phyloP scores from a whole-genome alignment of 768 basidiomycete species.

The Termitomyces bulborhizus region DNA sequence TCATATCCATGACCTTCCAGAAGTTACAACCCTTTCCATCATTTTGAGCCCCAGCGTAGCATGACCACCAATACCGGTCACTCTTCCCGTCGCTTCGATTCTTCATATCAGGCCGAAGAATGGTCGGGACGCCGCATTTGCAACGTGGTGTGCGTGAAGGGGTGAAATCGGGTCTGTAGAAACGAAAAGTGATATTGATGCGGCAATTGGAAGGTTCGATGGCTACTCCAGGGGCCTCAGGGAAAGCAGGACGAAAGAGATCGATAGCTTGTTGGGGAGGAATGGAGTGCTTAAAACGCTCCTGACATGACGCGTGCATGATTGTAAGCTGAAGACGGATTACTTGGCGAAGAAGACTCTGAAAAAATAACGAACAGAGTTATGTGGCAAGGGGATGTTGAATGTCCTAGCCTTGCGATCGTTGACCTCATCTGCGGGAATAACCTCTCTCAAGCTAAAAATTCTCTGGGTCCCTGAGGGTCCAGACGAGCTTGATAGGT shows the following conservation, averaged over 20 bases:
- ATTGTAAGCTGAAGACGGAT: constrained; percentile 53
- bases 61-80: constrained; percentile 75
- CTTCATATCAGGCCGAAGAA: constrained; percentile 77
- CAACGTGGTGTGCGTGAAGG: constrained; percentile 64
- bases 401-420: constrained; percentile 63
- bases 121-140: constrained; percentile 64
- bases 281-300: constrained; percentile 74
- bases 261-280: constrained; percentile 70
- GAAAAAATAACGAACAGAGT: constrained; percentile 49
- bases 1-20: constrained; percentile 71
- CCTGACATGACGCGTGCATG: constrained; percentile 85
- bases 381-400: constrained; percentile 72
- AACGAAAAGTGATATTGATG: constrained; percentile 84
- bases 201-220: constrained; percentile 56
- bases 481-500: not conserved
- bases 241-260: constrained; percentile 56
- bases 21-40: constrained; percentile 77
- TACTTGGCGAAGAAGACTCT: not conserved
- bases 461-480: constrained; percentile 54
- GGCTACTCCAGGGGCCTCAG: constrained; percentile 21
- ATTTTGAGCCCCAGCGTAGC: constrained; percentile 76
- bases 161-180: constrained; percentile 78
- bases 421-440: constrained; percentile 54
- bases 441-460: constrained; percentile 74
- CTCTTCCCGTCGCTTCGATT: constrained; percentile 47